phyloP scores from a whole-genome alignment of 257 asterid species.

The Rehmannia glutinosa region DNA sequence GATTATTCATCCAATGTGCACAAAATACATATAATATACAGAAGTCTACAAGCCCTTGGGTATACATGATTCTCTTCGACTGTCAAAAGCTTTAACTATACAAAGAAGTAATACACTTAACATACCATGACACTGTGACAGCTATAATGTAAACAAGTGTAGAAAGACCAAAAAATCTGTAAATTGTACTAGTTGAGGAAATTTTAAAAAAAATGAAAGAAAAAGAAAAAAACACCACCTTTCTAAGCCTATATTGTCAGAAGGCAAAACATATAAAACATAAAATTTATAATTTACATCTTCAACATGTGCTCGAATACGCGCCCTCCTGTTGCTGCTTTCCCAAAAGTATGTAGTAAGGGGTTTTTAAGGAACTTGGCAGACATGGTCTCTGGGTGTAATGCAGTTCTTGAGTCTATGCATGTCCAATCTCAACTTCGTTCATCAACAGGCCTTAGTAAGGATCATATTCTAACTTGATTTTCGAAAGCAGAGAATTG shows the following conservation, averaged over 20 bases:
- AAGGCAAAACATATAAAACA: slow-evolving; percentile 3
- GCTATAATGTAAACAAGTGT: not conserved
- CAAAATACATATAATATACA: not conserved
- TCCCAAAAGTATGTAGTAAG: not conserved
- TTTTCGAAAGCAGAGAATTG: slow-evolving; percentile 2
- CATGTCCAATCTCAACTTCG: slow-evolving; percentile 7
- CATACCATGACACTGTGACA: not conserved
- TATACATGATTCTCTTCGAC: not conserved
- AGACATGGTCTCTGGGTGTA: not conserved
- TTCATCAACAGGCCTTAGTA: slow-evolving; percentile 8
- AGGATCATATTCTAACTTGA: slow-evolving; percentile 22
- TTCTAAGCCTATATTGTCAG: no score
- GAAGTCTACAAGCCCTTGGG: not conserved
- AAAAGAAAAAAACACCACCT: no score
- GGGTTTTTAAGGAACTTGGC: not conserved
- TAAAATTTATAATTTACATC: slow-evolving; percentile 26
- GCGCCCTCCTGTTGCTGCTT: slow-evolving; percentile 6
- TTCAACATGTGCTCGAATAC: slow-evolving; percentile 16
- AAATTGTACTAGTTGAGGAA: slow-evolving; percentile 13
- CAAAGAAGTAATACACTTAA: not conserved
- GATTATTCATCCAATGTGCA: no score
- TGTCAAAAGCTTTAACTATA: slow-evolving; percentile 8
- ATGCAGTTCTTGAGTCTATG: not conserved
- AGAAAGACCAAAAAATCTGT: not conserved
- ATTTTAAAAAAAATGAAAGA: no score